Conservation (phyloP, 768 basidiomycete genomes). For the Mycena floridula region DNA sequence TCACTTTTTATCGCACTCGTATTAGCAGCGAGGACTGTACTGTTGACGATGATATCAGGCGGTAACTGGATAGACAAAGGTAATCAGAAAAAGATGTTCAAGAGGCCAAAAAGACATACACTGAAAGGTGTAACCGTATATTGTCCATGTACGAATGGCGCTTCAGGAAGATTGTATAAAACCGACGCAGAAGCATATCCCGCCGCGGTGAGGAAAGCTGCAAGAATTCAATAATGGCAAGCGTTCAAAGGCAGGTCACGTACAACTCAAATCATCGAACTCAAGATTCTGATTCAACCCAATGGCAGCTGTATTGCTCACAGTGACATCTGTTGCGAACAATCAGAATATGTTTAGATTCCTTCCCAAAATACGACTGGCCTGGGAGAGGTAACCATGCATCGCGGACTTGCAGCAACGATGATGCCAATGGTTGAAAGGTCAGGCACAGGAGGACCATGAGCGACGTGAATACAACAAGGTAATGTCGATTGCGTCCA, state of each 20-base stretch:
- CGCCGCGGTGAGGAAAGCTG: constrained; percentile 48
- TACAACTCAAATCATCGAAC: constrained; percentile 43
- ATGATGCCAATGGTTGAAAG: constrained; percentile 49
- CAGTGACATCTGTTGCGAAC: constrained; percentile 24
- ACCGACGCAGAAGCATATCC: constrained; percentile 47
- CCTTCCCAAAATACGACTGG: constrained; percentile 12
- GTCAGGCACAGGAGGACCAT: constrained; percentile 41
- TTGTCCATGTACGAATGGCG: constrained; percentile 37
- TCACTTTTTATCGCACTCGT: constrained; percentile 41
- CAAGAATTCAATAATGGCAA: not conserved
- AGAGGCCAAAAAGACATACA: constrained; percentile 19
- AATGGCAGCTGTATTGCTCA: constrained; percentile 30
- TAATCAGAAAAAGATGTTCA: not conserved
- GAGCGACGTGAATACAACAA: constrained; percentile 42
- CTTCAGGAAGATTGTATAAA: constrained; percentile 36
- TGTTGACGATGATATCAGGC: constrained; percentile 28
- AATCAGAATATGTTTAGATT: not conserved
- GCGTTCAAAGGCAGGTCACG: constrained; percentile 8
- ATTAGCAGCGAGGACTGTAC: constrained; percentile 38
- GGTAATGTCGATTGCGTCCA: constrained; percentile 39
- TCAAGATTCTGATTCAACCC: constrained; percentile 39
- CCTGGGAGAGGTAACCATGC: constrained; percentile 38
- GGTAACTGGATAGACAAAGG: constrained; percentile 31
- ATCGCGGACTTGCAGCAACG: constrained; percentile 41
- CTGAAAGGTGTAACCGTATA: constrained; percentile 44